Evolutionary conservation across 306 rosid species (phyloP).

Genomic region (Quercus bicolor): DNA sequence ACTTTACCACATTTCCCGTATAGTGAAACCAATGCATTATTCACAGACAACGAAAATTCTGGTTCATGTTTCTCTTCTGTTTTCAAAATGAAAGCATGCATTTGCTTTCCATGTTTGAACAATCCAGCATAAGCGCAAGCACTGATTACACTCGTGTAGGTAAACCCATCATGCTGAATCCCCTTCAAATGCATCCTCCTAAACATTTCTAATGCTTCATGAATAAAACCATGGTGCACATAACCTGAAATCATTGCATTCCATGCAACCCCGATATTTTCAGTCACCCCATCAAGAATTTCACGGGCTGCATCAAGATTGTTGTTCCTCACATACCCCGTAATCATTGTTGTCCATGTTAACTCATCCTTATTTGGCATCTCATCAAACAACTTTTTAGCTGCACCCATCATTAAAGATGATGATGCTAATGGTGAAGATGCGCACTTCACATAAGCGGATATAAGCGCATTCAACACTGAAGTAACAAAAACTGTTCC

Average conservation of each 20-base stretch:
- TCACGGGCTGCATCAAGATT: slow-evolving; percentile 1
- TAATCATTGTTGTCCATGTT: slow-evolving; percentile 5
- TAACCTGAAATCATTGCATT: slow-evolving; percentile 9
- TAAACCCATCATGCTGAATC: background rate
- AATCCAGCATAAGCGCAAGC: slow-evolving; percentile 39
- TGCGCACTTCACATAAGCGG: background rate
- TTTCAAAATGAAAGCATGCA: slow-evolving; percentile 43
- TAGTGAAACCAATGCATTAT: too few relatives aligned
- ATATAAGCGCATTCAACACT: slow-evolving; percentile 4
- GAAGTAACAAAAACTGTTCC: background rate
- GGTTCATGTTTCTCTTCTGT: background rate
- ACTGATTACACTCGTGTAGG: slow-evolving; percentile 29
- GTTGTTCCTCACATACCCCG: background rate
- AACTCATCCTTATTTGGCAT: background rate
- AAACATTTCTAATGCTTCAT: background rate
- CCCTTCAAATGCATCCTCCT: too few relatives aligned
- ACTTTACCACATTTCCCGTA: slow-evolving; percentile 26
- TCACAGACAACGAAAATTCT: too few relatives aligned
- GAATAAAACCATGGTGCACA: slow-evolving; percentile 1
- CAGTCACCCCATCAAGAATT: slow-evolving; percentile 6
- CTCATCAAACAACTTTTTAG: slow-evolving; percentile 40
- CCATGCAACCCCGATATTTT: background rate
- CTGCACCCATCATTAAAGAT: slow-evolving; percentile 29
- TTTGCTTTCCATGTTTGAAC: slow-evolving; percentile 33
- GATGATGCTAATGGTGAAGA: background rate